Conservation (phyloP, 106 monocot species). For the Dendrobium catenatum region DNA sequence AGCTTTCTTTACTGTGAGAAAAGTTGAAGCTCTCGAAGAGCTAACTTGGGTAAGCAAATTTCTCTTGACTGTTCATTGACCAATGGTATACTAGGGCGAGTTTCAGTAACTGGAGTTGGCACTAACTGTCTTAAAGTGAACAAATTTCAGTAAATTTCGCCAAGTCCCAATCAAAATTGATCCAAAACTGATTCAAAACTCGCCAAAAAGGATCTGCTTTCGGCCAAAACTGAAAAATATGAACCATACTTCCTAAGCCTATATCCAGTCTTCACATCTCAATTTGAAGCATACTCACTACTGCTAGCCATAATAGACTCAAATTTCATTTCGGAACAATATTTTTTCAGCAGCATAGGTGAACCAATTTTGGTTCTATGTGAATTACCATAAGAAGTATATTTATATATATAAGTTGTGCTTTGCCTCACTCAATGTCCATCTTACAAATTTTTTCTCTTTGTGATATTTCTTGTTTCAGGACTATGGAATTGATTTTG, state of each 20-base stretch:
- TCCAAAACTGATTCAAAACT: not conserved
- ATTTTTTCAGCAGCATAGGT: not conserved
- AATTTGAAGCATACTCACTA: not conserved
- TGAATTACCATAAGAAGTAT: no score
- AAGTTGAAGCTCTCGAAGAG: slow-evolving; percentile 16
- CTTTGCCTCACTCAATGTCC: not conserved
- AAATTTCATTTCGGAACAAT: not conserved
- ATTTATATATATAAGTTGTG: not conserved
- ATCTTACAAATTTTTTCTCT: not conserved
- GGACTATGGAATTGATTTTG: slow-evolving; percentile 5
- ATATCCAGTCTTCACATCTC: not conserved
- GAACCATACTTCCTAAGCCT: not conserved
- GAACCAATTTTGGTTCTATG: not conserved
- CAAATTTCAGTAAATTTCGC: not conserved
- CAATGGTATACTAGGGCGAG: not conserved
- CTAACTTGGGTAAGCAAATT: slow-evolving; percentile 16
- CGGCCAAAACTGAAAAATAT: no score
- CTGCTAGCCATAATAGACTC: not conserved
- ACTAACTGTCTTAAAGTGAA: not conserved
- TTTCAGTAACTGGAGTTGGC: no score
- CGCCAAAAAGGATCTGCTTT: no score
- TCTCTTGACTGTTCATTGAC: not conserved
- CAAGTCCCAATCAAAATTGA: not conserved
- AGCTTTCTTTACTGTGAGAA: slow-evolving; percentile 22
- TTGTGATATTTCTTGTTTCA: not conserved